These are phyloP conservation scores for Mycena haematopus DNA, from an alignment of 768 basidiomycete genomes.

Conservation along the genomic window DNA sequence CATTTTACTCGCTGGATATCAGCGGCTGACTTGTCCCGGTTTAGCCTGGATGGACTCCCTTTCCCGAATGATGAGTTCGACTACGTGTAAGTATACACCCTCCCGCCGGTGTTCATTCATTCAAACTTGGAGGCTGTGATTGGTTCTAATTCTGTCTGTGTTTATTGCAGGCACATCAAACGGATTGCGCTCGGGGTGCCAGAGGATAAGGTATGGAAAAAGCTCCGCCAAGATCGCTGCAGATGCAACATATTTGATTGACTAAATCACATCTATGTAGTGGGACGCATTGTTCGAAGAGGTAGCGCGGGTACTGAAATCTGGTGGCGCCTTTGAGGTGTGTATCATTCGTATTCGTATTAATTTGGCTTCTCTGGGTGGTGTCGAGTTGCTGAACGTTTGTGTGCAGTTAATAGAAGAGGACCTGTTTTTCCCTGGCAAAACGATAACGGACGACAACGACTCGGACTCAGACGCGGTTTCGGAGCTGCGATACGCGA, in stretches of 20 bases:
- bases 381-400: background rate
- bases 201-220: slow-evolving; percentile 63
- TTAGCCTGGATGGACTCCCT: slow-evolving; percentile 70
- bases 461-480: slow-evolving; percentile 37
- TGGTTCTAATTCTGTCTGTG: background rate
- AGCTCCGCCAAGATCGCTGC: background rate
- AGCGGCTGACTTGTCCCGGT: slow-evolving; percentile 19
- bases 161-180: slow-evolving; percentile 61
- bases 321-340: slow-evolving; percentile 76
- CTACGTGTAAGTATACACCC: slow-evolving; percentile 60
- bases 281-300: slow-evolving; percentile 78
- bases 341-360: slow-evolving; percentile 7
- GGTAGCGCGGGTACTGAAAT: slow-evolving; percentile 72
- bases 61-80: slow-evolving; percentile 79
- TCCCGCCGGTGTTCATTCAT: background rate
- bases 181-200: slow-evolving; percentile 78
- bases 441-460: slow-evolving; percentile 43
- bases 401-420: slow-evolving; percentile 70
- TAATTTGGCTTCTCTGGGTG: slow-evolving; percentile 7
- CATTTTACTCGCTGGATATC: slow-evolving; percentile 13
- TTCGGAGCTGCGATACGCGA: slow-evolving; percentile 33
- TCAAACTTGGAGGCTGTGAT: background rate
- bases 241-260: background rate
- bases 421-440: slow-evolving; percentile 76
- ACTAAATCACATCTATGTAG: slow-evolving; percentile 38